A percentile compares a stretch with the other conserved stretches of the same genome.
These are phyloP conservation scores for Earliella scabrosa DNA, from an alignment of 1,284 basidiomycete genomes.

Conservation along the genomic window DNA sequence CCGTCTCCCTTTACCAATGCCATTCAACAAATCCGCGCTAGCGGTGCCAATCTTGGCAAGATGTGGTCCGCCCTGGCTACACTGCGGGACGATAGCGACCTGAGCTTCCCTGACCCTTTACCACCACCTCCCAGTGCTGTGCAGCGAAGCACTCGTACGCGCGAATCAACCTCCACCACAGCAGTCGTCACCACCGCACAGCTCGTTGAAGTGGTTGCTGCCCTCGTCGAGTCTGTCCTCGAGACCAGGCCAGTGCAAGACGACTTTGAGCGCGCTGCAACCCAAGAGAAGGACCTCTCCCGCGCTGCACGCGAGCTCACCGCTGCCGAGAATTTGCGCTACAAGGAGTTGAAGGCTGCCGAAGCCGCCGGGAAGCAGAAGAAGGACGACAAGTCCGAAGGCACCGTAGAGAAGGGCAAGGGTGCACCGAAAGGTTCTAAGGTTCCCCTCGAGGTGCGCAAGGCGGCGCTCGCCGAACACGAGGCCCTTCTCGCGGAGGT, in stretches of 20 bases:
- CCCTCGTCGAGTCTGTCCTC: conserved; percentile 56
- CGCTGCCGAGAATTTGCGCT: conserved; percentile 49
- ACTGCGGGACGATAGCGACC: conserved; percentile 42
- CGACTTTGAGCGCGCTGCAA: conserved; percentile 58
- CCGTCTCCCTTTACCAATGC: conserved; percentile 39
- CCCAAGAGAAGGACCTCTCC: conserved; percentile 55
- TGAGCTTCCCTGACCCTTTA: conserved; percentile 57
- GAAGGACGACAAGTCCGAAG: conserved; percentile 13
- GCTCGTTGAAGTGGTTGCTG: conserved; percentile 63
- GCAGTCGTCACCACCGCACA: conserved; percentile 57
- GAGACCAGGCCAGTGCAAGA: conserved; percentile 52
- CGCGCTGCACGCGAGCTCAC: conserved; percentile 54
- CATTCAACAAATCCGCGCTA: conserved; percentile 54
- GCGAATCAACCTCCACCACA: conserved; percentile 16
- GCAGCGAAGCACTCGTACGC: conserved; percentile 41
- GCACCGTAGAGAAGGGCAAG: conserved; percentile 40
- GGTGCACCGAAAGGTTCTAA: conserved; percentile 43
- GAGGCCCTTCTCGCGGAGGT: conserved; percentile 34
- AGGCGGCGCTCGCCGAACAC: conserved; percentile 30
- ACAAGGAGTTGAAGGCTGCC: conserved; percentile 39
- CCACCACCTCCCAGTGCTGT: conserved; percentile 47
- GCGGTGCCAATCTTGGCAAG: conserved; percentile 59
- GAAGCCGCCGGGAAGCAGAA: neutral
- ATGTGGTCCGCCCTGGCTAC: conserved; percentile 59
- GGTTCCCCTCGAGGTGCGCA: conserved; percentile 1